Evolutionary conservation across 1,284 basidiomycete species (phyloP), one percentile per base, ranked within the genome.

Genomic region (Tilletia walkeri): DNA sequence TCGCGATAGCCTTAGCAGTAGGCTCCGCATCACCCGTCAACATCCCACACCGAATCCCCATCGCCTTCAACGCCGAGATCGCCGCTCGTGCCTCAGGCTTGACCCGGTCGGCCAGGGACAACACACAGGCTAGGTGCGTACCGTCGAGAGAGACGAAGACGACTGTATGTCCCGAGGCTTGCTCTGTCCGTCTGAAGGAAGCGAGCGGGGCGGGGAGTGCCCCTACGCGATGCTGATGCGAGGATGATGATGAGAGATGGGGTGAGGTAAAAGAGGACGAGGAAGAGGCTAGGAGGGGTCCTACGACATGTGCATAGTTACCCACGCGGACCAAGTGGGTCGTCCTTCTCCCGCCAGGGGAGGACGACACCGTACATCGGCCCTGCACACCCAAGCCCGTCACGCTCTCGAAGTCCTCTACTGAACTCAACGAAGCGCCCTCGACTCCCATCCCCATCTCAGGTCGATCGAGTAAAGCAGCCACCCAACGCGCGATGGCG

Each of bases 311-410:
- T n/a, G 72, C 75, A 6, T 69, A 69, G 1, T 79, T 80, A 6
- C 81, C 81, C 61, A 83, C 72, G 4, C 73, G 53, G 1, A 83
- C 70, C 10, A 70, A 53, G 68, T 82, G 78, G 39, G 66, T 34
- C 41, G 41, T 45, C 49, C 9, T 61, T 16, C 7, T 38, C 59
- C 16, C 6, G 14, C 65, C 63, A 14, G 69, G 73, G 69, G 48
- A 66, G 63, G 12, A 78, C 75, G 59, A 38, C 36, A 63, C 36
- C 18, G 59, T 41, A 38, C 30, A 63, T 5, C 72, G 67, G 30
- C 80, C 80, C 4, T 66, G 90, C 70, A 99, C 90, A 68, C 96
- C 96, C 72, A 91, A 89, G 14, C 96, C 96, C 0, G 95, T 92
- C 30, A 92, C 86, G 73, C 91, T 92, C 83, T 95, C 91, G 81